Evolutionary conservation across 331 rosid species (phyloP).

Genomic region (Telfairia occidentalis): DNA sequence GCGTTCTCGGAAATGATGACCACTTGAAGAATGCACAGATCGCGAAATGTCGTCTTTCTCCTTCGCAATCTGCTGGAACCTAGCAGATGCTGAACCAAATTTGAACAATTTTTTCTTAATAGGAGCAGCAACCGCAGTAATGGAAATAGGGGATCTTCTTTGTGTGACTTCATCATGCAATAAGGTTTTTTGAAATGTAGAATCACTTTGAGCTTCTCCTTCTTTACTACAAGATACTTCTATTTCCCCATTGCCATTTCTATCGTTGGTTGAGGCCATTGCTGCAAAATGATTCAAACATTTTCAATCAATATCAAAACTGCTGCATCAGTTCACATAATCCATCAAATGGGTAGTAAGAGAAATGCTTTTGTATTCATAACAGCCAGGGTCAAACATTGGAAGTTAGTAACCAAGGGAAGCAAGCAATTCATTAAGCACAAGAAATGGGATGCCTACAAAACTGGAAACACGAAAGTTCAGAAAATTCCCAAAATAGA

Average conservation of each 20-base stretch:
- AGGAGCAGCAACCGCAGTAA: conserved; percentile 25
- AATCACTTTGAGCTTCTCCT: conserved; percentile 30
- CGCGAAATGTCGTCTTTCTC: conserved; percentile 54
- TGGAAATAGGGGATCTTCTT: conserved; percentile 18
- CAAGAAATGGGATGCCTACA: background rate
- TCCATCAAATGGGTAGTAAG: background rate
- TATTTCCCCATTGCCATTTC: conserved; percentile 37
- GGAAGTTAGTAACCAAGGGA: background rate
- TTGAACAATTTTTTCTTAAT: conserved; percentile 37
- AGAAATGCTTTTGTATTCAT: background rate
- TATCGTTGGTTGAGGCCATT: conserved; percentile 46
- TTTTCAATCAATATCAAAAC: background rate
- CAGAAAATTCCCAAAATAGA: background rate
- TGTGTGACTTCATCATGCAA: conserved; percentile 30
- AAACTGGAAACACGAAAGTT: background rate
- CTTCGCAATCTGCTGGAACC: conserved; percentile 39
- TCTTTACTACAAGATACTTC: conserved; percentile 29
- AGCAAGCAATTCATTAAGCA: background rate
- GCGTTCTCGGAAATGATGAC: conserved; percentile 36
- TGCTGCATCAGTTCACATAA: background rate
- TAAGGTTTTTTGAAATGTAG: conserved; percentile 27
- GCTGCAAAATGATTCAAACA: conserved; percentile 6
- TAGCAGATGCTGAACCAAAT: conserved; percentile 66
- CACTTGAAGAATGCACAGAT: conserved; percentile 39
- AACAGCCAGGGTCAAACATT: background rate